A percentile compares a stretch with the other conserved stretches of the same genome.
Evolutionary conservation across 805 yeast species (phyloP).

Genomic region (Yamadazyma sp.): DNA sequence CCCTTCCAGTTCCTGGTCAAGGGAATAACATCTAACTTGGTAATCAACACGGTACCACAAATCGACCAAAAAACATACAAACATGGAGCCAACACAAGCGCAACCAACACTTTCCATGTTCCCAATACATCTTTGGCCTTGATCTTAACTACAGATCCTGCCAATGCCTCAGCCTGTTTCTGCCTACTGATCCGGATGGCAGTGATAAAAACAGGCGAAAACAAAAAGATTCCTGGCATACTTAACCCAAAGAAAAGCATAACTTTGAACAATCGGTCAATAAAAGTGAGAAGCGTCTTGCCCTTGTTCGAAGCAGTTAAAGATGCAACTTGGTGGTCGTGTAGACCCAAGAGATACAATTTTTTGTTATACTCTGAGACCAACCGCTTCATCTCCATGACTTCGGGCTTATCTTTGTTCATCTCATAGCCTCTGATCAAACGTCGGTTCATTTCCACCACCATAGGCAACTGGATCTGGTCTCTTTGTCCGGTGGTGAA

Average conservation of each 20-base stretch:
- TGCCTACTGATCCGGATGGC: conserved; percentile 31
- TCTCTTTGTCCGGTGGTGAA: conserved; percentile 36
- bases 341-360: conserved; percentile 33
- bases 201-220: conserved; percentile 40
- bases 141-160: conserved; percentile 38
- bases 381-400: conserved; percentile 26
- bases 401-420: conserved; percentile 34
- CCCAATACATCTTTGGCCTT: conserved; percentile 43
- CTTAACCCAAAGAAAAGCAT: conserved; percentile 31
- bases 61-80: conserved; percentile 40
- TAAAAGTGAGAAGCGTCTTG: conserved; percentile 24
- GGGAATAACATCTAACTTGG: conserved; percentile 16
- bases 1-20: conserved; percentile 7
- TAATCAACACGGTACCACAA: conserved; percentile 28
- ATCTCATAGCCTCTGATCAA: conserved; percentile 37
- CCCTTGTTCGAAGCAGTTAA: conserved; percentile 24
- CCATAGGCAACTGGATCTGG: conserved; percentile 39
- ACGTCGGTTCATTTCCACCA: conserved; percentile 42
- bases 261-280: conserved; percentile 27
- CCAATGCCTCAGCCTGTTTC: conserved; percentile 41
- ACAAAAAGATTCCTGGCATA: conserved; percentile 38
- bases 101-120: conserved; percentile 45
- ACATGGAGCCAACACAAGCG: conserved; percentile 40
- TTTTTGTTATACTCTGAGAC: conserved; percentile 36
- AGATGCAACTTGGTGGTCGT: conserved; percentile 42